Base-by-base conservation (phyloP, 805 yeast genomes). In the Barnettozyma botsteinii region DNA sequence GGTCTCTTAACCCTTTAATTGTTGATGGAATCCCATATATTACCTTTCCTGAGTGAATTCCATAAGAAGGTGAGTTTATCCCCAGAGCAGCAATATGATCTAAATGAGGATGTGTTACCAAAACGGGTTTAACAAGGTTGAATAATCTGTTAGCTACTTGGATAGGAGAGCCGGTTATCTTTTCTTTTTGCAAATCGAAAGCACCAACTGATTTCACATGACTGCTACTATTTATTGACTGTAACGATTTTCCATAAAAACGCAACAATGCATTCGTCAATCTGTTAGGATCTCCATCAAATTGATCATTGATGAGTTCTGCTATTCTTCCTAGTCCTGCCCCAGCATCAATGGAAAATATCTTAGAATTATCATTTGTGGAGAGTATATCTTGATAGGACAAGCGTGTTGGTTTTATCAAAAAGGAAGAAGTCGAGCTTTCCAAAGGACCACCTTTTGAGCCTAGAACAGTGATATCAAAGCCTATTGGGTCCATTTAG, bases 361-460 rank as follows among this genome's bases (percentile, higher is more conserved):
- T 50, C 19, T 69, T 61, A 22, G 25, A 9, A 30, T 66, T 60
- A 4, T 54, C 37, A 9, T 57, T 39, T 3, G 52, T 43, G 12
- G 55, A 33, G 10, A 32, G 26, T 21, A 70, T 62, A 10, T 64
- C 59, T n/a, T 47, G 42, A 53, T 74, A 79, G 2, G 72, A 48
- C 3, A 69, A 41, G 6, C 52, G 30, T 3, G 69, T 52, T 0
- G 87, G 79, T 52, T 85, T 83, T 15, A 88, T 49, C 38, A 88
- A 61, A 43, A 79, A 73, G 3, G 85, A 69, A 47, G 91, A 85
- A 4, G 83, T 85, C 14, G 70, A 64, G 7, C 79, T 73, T 24
- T 85, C 93, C 11, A 79, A 55, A 0, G 96, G 96, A 2, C 96
- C 96, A 7, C 96, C 96, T 3, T 85, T 74, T 19, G 85, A 74